Evolutionary conservation across 495 filamentous ascomycete genomes (phyloP), one percentile per base, ranked within the genome.

Genomic region (Aspergillus funiculosus): DNA sequence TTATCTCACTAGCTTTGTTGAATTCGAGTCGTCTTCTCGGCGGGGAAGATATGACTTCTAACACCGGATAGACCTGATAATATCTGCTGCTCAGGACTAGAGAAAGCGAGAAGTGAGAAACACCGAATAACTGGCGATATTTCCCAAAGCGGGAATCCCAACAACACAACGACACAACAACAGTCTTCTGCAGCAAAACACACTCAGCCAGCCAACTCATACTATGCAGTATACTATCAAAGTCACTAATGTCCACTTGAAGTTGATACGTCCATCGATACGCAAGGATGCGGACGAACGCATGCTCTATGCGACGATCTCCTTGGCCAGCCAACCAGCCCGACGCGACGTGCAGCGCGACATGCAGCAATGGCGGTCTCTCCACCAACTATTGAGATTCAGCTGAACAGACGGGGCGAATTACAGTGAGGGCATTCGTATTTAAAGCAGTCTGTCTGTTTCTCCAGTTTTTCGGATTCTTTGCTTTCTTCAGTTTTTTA

Each of bases 301-400:
- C 47, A 52, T 58, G 55, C 54, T 58, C 55, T 58, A 51, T 52
- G 55, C 45, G 51, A 43, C 42, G 55, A 58, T 58, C 55, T 19
- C 15, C 39, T 43, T 39, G 27, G 20, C 15, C 19, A 13, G 4
- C 28, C 39, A 44, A 50, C 52, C 43, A 53, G 22, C 50, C n/a
- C n/a, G n/a, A n/a, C n/a, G n/a, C n/a, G n/a, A n/a, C n/a, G n/a
- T n/a, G n/a, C n/a, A n/a, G n/a, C n/a, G n/a, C 29, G 24, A 14
- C 20, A 15, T 24, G 14, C 19, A 13, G 35, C n/a, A 26, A 42
- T 50, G 52, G 52, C 42, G 26, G 15, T 27, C 26, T 22, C n/a
- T 43, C 30, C 28, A 39, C 45, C 39, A 17, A 40, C 51, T 48
- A 43, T 50, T 26, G 30, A 48, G 46, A 35, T 8, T 11, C 8